Evolutionary conservation across 2,329 filamentous ascomycete genomes (phyloP).

Genomic region (Chrysoporthe cubensis): DNA sequence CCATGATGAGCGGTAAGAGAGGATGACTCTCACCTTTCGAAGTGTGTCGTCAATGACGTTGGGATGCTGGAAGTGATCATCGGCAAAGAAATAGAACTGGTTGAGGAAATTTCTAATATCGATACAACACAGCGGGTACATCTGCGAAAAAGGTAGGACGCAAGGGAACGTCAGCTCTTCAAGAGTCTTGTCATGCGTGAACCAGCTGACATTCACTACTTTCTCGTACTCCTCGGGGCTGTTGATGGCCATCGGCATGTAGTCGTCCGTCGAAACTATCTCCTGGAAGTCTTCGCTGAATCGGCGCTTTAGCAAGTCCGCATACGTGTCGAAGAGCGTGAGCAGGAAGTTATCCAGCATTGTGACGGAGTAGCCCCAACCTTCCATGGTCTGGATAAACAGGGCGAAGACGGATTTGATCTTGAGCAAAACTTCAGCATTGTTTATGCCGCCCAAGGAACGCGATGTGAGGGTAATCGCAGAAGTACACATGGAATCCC

Average conservation of each 20-base stretch:
- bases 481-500: constrained; percentile 96
- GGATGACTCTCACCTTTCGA: constrained; percentile 61
- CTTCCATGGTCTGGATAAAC: constrained; percentile 99
- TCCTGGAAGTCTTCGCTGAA: constrained; percentile 98
- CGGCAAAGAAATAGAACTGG: constrained; percentile 97
- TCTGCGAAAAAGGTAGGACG: constrained; percentile 96
- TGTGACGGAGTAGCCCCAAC: constrained; percentile 86
- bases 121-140: constrained; percentile 98
- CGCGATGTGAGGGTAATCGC: constrained; percentile 82
- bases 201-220: constrained; percentile 96
- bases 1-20: neutral
- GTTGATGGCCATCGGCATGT: constrained; percentile 99
- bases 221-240: constrained; percentile 91
- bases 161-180: constrained; percentile 87
- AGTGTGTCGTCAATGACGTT: constrained; percentile 90
- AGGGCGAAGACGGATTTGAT: constrained; percentile 91
- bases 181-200: constrained; percentile 76
- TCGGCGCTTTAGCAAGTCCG: constrained; percentile 83
- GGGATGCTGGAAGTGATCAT: constrained; percentile 92
- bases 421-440: constrained; percentile 88
- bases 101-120: constrained; percentile 97
- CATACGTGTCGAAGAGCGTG: constrained; percentile 92
- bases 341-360: constrained; percentile 83
- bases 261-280: constrained; percentile 90
- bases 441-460: constrained; percentile 77